Conservation (phyloP, 2,329 filamentous ascomycete species). For the Penicillium sp. region DNA sequence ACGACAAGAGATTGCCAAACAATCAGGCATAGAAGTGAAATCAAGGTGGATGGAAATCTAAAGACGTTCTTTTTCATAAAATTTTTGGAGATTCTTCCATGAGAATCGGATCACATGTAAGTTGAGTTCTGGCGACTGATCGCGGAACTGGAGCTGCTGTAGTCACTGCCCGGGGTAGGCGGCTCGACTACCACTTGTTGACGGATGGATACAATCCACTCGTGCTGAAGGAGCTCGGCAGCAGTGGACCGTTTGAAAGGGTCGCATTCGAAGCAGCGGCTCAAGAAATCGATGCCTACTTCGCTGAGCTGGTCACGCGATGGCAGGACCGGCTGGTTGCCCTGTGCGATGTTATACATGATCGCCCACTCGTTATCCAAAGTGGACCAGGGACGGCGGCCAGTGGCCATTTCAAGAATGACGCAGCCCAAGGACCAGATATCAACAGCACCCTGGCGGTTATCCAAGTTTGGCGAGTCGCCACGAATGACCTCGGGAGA, state of each 20-base stretch:
- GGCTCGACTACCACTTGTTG: conserved; percentile 46
- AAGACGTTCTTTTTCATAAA: neutral
- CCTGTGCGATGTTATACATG: conserved; percentile 99
- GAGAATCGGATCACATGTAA: conserved; percentile 19
- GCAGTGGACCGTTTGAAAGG: conserved; percentile 74
- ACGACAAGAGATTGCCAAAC: conserved; percentile 1
- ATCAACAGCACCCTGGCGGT: conserved; percentile 81
- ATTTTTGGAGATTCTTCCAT: neutral
- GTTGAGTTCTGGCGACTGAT: conserved; percentile 29
- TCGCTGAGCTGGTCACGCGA: conserved; percentile 76
- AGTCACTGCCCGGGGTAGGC: conserved; percentile 36
- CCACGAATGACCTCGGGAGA: conserved; percentile 97
- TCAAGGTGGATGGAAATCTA: neutral
- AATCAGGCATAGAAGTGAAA: neutral
- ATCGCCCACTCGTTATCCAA: conserved; percentile 99
- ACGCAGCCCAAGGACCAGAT: conserved; percentile 97
- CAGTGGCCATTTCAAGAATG: conserved; percentile 95
- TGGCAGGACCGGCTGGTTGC: conserved; percentile 84
- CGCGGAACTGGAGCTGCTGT: conserved; percentile 23
- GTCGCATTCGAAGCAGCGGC: conserved; percentile 79
- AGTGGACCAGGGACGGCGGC: conserved; percentile 86
- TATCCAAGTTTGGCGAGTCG: conserved; percentile 65
- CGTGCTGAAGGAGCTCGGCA: conserved; percentile 85
- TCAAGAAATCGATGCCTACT: conserved; percentile 80
- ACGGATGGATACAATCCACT: conserved; percentile 65